Conservation (phyloP, 352 stramenopile genomes). For the Heterotrichella gracilis region DNA sequence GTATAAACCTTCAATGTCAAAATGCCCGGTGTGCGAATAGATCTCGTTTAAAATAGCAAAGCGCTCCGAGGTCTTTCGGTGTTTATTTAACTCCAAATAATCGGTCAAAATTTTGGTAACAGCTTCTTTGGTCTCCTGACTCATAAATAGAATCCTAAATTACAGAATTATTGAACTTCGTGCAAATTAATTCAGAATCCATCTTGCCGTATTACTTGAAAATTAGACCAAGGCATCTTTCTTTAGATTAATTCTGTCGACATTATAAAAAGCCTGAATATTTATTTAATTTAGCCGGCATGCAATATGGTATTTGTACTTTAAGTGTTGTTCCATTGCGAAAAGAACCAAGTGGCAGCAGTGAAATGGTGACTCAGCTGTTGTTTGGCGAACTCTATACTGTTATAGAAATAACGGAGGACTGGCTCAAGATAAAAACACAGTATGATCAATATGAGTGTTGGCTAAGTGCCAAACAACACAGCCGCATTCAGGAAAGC, state of each 20-base stretch:
- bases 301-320: not conserved
- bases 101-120: not conserved
- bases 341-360: not conserved
- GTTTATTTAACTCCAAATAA: slow-evolving; percentile 2
- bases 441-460: slow-evolving; percentile 1
- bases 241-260: too few relatives aligned
- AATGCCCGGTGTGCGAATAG: not conserved
- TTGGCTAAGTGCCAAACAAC: not conserved
- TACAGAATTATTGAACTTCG: not conserved
- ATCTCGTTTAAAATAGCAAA: slow-evolving; percentile 5
- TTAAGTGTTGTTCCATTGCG: not conserved
- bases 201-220: too few relatives aligned
- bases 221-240: too few relatives aligned
- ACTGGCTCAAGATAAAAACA: not conserved
- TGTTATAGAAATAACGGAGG: not conserved
- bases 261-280: not conserved
- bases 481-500: not conserved
- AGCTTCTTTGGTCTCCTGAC: not conserved
- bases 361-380: not conserved
- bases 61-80: not conserved
- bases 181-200: not conserved
- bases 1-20: not conserved
- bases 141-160: slow-evolving; percentile 7
- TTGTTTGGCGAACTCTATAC: not conserved
- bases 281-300: not conserved